A percentile compares a stretch with the other conserved stretches of the same genome.
Conservation (phyloP, 108 stramenopile species). For the Chaetoceros tenuissimus region DNA sequence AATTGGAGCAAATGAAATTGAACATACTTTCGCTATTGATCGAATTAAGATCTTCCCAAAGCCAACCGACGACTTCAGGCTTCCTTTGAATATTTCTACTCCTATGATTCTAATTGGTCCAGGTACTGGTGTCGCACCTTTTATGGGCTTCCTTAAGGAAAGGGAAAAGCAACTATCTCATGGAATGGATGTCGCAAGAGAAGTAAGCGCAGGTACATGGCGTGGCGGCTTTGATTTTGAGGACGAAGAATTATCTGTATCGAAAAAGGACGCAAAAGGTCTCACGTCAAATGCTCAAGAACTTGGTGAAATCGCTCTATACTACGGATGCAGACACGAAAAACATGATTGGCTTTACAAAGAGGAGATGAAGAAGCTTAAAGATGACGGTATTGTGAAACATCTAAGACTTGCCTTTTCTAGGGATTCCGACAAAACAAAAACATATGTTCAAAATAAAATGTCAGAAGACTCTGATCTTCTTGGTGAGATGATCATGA, state of each 20-base stretch:
- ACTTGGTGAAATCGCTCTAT: constrained; percentile 70
- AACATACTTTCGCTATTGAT: not conserved
- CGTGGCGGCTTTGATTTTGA: constrained; percentile 77
- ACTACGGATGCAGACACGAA: constrained; percentile 89
- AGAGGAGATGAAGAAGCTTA: constrained; percentile 63
- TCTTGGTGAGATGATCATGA: constrained; percentile 42
- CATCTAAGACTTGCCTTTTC: constrained; percentile 86
- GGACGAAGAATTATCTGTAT: constrained; percentile 49
- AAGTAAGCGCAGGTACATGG: constrained; percentile 66
- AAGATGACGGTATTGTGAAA: constrained; percentile 51
- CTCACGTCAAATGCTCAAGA: constrained; percentile 41
- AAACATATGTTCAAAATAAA: constrained; percentile 84
- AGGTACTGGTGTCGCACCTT: constrained; percentile 98
- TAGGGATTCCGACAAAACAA: constrained; percentile 49
- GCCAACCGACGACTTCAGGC: constrained; percentile 73
- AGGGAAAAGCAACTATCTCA: constrained; percentile 44
- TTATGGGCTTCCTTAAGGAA: constrained; percentile 88
- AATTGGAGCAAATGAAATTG: constrained; percentile 1
- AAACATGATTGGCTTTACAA: constrained; percentile 92
- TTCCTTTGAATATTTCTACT: constrained; percentile 53
- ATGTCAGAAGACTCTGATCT: constrained; percentile 33
- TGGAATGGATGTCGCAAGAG: constrained; percentile 20
- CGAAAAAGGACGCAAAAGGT: constrained; percentile 32
- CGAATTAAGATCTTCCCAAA: constrained; percentile 77
- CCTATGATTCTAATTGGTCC: constrained; percentile 95